Base-by-base conservation (phyloP, 495 filamentous ascomycete genomes). In the Aspergillus egyptiacus region DNA sequence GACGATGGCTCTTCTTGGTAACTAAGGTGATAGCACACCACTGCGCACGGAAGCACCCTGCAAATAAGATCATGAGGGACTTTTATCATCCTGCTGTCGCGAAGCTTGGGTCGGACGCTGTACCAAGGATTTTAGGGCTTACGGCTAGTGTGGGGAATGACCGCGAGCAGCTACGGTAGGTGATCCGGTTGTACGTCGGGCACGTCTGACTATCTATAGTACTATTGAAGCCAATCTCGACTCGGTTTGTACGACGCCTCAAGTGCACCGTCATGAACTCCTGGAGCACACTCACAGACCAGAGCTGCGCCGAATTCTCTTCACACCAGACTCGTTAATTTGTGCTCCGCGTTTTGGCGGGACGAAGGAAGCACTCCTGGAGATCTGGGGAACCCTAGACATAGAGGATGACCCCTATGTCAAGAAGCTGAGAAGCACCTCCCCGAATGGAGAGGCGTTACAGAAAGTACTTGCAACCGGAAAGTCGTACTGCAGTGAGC, bases 81-180 rank as follows among this genome's bases (percentile, higher is more conserved):
- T 84, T 83, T 54, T 96, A 96, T 55, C 80, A 82, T 50, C 73
- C 72, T 2, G 61, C 64, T 2, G 52, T 64, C 1, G 61, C 62
- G 19, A 50, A 60, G 13, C 42, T 43, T 19, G 62, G 59, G 1
- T 60, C 70, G 2, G 49, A 67, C 23, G 48, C 61, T 13, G 69
- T 87, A 7, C 91, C 93, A 0, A 67, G 70, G 10, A 89, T 96
- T 43, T 68, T 96, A 7, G 91, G 91, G 5, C 75, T 97, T 2
- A 89, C 87, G 15, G 91, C 91, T 0, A 94, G 87, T 56, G 91
- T 91, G 0, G 72, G 62, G 23, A 67, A 62, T 0, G 62, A 35
- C 1, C 20, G 13, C 1, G 30, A 55, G 5, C 72, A 62, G 70
- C 74, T 48, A 19, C 25, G 48, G 66, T 69, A 18, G 32, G 62